Evolutionary conservation across 2,329 filamentous ascomycete genomes (phyloP).

Genomic region (Ilyonectria destructans): DNA sequence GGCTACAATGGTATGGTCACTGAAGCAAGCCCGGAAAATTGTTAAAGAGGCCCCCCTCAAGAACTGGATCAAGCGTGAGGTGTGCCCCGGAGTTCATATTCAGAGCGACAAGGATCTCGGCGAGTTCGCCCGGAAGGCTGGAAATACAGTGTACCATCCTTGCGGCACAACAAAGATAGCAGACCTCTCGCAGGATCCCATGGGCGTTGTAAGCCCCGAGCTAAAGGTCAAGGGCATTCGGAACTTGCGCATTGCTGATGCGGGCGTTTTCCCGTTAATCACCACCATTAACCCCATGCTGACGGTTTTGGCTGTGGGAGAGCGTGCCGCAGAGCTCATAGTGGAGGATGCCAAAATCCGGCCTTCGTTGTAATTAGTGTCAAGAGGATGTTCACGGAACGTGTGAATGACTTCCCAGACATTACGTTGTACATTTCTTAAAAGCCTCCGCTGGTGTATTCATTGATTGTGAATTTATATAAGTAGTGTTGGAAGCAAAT

Average conservation of each 20-base stretch:
- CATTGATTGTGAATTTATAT: too few relatives aligned
- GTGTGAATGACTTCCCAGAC: too few relatives aligned
- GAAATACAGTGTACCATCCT: conserved; percentile 93
- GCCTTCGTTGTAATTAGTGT: too few relatives aligned
- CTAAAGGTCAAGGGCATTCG: conserved; percentile 80
- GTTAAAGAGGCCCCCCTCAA: conserved; percentile 83
- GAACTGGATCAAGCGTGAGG: conserved; percentile 85
- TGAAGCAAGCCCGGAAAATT: conserved; percentile 81
- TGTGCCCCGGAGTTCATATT: conserved; percentile 80
- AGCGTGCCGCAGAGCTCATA: conserved; percentile 87
- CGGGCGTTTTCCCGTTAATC: conserved; percentile 89
- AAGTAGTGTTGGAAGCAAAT: too few relatives aligned
- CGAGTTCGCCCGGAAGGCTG: conserved; percentile 83
- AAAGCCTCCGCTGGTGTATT: too few relatives aligned
- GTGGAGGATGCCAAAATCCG: conserved; percentile 15
- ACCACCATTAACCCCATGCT: conserved; percentile 90
- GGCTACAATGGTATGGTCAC: conserved; percentile 81
- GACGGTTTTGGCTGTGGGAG: conserved; percentile 85
- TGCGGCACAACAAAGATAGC: conserved; percentile 94
- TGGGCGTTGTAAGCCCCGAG: conserved; percentile 83
- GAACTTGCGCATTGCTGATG: conserved; percentile 84
- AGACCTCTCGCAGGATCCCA: conserved; percentile 74
- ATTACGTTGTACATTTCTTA: too few relatives aligned
- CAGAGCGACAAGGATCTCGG: conserved; percentile 83
- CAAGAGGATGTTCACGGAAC: too few relatives aligned